These are phyloP conservation scores for Komagataella mondaviorum DNA, from an alignment of 805 yeast genomes.

Conservation along the genomic window DNA sequence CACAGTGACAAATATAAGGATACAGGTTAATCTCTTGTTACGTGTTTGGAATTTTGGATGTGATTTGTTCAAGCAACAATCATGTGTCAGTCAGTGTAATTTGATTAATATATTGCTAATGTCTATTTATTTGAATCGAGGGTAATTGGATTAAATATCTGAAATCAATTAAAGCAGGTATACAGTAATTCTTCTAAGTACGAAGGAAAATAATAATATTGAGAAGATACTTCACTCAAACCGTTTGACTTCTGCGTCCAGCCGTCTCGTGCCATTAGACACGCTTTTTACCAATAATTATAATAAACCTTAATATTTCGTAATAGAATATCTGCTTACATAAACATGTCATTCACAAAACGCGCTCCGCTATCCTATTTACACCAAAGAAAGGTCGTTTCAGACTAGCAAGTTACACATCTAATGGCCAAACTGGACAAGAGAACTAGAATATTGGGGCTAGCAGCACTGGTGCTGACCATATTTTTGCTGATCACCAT, in stretches of 20 bases:
- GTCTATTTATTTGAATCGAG: no score
- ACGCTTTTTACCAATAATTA: background rate
- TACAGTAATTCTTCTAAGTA: no score
- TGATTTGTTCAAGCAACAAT: no score
- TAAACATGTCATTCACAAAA: background rate
- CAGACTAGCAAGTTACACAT: background rate
- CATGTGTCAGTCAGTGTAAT: no score
- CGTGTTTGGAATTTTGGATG: no score
- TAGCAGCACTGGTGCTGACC: constrained; percentile 25
- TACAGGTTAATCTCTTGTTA: no score
- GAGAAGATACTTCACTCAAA: no score
- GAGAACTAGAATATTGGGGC: constrained; percentile 24
- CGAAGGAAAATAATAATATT: no score
- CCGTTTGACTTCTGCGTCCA: no score
- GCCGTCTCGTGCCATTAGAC: background rate
- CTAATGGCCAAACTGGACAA: constrained; percentile 6
- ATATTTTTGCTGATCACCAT: constrained; percentile 22
- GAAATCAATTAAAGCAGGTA: no score
- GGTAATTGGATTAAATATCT: background rate
- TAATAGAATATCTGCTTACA: background rate
- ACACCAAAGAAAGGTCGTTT: background rate
- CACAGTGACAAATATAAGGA: no score
- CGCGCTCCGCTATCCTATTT: background rate
- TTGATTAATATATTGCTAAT: no score
- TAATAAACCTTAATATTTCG: background rate